These are phyloP conservation scores for Globisporangium sylvaticum DNA, from an alignment of 352 stramenopile species.

Conservation along the genomic window DNA sequence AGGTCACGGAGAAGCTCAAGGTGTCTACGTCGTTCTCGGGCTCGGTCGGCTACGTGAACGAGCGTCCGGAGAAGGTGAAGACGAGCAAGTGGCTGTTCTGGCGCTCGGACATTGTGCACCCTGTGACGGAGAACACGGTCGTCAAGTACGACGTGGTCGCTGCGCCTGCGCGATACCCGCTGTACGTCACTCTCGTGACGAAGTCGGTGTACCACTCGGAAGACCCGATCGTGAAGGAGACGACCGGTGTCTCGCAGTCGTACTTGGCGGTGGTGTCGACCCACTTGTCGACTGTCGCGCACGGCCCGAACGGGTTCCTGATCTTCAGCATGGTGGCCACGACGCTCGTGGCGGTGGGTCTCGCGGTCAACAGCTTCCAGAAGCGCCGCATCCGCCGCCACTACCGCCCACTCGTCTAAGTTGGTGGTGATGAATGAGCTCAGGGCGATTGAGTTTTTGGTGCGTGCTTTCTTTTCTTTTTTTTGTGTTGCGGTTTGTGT, in stretches of 20 bases:
- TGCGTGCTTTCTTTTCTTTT: background rate
- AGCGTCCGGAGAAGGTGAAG: constrained; percentile 28
- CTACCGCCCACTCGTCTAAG: constrained; percentile 11
- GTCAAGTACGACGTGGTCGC: background rate
- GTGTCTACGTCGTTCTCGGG: constrained; percentile 27
- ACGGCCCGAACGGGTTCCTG: constrained; percentile 10
- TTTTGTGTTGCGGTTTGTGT: background rate
- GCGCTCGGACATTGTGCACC: constrained; percentile 8
- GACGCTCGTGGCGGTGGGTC: constrained; percentile 8
- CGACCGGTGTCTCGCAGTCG: constrained; percentile 1
- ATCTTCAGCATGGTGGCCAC: constrained; percentile 11
- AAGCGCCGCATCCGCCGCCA: constrained; percentile 10
- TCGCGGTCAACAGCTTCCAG: constrained; percentile 5
- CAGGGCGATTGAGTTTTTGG: background rate
- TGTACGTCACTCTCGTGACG: constrained; percentile 7
- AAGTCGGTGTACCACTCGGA: constrained; percentile 6
- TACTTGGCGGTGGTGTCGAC: constrained; percentile 9
- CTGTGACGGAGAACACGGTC: constrained; percentile 2
- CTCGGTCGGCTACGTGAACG: constrained; percentile 31
- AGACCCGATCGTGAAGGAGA: constrained; percentile 2
- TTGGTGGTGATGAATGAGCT: background rate
- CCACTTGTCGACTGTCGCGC: constrained; percentile 11
- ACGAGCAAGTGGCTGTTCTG: constrained; percentile 12
- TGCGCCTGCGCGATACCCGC: constrained; percentile 6
- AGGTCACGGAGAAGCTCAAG: constrained; percentile 35